A percentile compares a stretch with the other conserved stretches of the same genome.
Evolutionary conservation across 1,284 basidiomycete genomes (phyloP).

Genomic region (Caloboletus inedulis): DNA sequence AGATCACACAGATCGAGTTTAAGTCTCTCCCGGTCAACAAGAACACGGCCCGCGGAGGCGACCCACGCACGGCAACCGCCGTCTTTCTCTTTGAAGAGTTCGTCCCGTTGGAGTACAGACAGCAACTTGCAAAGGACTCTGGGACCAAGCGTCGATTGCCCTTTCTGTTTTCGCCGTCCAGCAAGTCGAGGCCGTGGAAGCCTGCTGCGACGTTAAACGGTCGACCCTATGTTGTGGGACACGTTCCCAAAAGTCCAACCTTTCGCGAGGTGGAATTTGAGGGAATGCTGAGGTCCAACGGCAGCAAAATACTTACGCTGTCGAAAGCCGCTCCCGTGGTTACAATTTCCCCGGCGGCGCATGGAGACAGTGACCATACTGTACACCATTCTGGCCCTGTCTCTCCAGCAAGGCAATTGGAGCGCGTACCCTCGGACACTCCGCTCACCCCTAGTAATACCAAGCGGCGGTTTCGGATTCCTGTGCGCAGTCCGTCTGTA

Average conservation of each 20-base stretch:
- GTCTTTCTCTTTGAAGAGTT: conserved; percentile 86
- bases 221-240: conserved; percentile 66
- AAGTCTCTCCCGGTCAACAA: conserved; percentile 58
- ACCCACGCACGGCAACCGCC: conserved; percentile 55
- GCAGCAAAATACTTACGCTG: conserved; percentile 62
- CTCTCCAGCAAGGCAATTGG: conserved; percentile 22
- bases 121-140: conserved; percentile 58
- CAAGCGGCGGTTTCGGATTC: conserved; percentile 55
- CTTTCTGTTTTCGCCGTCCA: conserved; percentile 45
- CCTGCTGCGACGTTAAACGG: conserved; percentile 75
- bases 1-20: conserved; percentile 71
- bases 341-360: conserved; percentile 20
- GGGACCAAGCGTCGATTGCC: conserved; percentile 46
- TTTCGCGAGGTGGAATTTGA: conserved; percentile 78
- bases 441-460: conserved; percentile 27
- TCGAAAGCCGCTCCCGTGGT: conserved; percentile 29
- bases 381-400: conserved; percentile 9
- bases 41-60: conserved; percentile 25
- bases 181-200: conserved; percentile 63
- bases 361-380: conserved; percentile 19
- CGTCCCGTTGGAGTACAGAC: conserved; percentile 80
- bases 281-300: conserved; percentile 57
- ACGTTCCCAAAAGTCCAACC: conserved; percentile 59
- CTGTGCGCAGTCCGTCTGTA: conserved; percentile 48
- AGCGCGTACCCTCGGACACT: conserved; percentile 28